Evolutionary conservation across 345 rosid species (phyloP).

Genomic region (Populus ilicifolia): DNA sequence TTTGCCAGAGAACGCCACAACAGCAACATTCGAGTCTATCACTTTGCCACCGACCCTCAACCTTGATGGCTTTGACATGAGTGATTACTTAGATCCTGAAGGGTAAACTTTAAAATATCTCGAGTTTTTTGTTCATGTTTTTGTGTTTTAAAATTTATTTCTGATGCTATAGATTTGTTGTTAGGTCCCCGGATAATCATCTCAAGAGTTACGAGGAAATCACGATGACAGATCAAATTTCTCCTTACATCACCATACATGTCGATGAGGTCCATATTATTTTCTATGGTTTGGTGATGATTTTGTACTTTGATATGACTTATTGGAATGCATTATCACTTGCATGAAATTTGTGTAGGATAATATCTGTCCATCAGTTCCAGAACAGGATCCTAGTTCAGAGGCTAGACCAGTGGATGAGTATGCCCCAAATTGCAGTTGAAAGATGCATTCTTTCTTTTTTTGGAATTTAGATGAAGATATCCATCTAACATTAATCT

Average conservation of each 20-base stretch:
- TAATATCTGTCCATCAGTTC: conserved; percentile 15
- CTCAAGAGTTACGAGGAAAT: conserved; percentile 56
- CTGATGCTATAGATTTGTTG: neutral
- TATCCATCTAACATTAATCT: neutral
- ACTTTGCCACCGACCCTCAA: conserved; percentile 64
- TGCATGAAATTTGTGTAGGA: conserved; percentile 34
- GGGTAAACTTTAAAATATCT: conserved; percentile 28
- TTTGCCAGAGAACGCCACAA: conserved; percentile 65
- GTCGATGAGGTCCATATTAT: conserved; percentile 58
- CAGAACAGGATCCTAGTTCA: conserved; percentile 22
- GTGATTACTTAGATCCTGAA: conserved; percentile 30
- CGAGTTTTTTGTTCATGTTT: neutral
- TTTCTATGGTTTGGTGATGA: neutral
- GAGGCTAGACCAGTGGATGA: conserved; percentile 33
- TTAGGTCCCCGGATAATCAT: conserved; percentile 55
- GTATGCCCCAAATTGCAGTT: conserved; percentile 33
- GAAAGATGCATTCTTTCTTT: neutral
- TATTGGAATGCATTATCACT: conserved; percentile 1
- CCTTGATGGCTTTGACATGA: conserved; percentile 63
- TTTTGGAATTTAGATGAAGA: neutral
- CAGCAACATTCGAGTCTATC: conserved; percentile 60
- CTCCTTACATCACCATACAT: conserved; percentile 58
- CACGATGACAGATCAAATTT: conserved; percentile 79
- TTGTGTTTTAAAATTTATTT: neutral
- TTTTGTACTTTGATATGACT: neutral